Evolutionary conservation across 225 moss, liverwort and hornwort genomes (phyloP), one percentile per base, ranked within the genome.

Genomic region (Lunularia cruciata): DNA sequence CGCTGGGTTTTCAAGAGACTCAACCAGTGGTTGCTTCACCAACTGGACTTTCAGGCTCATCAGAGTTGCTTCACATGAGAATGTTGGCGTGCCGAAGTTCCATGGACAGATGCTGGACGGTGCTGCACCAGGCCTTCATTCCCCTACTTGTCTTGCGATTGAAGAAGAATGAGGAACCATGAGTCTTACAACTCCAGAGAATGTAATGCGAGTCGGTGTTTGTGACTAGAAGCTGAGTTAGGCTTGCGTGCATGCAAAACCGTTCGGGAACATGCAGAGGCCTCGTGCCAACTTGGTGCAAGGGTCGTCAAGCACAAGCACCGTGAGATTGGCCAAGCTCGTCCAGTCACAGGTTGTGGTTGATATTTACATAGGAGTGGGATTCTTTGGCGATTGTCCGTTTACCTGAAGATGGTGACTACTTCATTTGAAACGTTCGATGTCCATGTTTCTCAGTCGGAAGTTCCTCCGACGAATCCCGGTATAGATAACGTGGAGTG

Each of bases 1-100:
- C 33, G n/a, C 57, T 32, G 6, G 33, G 33, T 57, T 32, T 34
- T 57, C 56, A 30, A 33, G 18, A 57, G 36, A 38, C 38, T 60
- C 60, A 60, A 60, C 57, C 32, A 38, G 60, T 60, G 60, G 60
- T 60, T 60, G 37, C 60, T 60, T 20, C 60, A 60, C n/a, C 37
- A 38, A 60, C 60, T 37, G 36, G 38, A 60, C 60, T 60, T 60
- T 18, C n/a, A 36, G 36, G 60, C 60, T 60, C 34, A 8, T 60
- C 20, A 60, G 60, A 38, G 18, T 39, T 19, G 60, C 60, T 39
- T n/a, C 60, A 18, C 57, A 57, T 57, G 57, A 57, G 16, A 34
- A 6, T 57, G 18, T 57, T 33, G 57, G 57, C 33, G 57, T 33
- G 34, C 57, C 32, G 57, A 57, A 30, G 60, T 60, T 37, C 60